Conservation (phyloP, 2,329 filamentous ascomycete genomes). For the Alternaria alternata region DNA sequence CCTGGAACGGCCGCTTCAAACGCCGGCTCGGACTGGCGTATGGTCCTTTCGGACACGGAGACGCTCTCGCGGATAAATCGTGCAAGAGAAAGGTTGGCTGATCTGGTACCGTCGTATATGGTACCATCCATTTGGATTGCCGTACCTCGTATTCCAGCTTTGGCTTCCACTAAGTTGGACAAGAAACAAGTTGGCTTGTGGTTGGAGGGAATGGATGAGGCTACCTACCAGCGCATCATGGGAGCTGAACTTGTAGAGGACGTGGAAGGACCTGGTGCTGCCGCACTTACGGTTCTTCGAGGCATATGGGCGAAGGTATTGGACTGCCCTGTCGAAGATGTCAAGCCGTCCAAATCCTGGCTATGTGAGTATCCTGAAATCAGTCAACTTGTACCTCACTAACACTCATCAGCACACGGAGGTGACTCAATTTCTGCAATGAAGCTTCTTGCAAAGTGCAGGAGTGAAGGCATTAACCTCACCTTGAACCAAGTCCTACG, state of each 20-base stretch:
- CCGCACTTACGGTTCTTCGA: slow-evolving; percentile 31
- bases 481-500: slow-evolving; percentile 44
- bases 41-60: slow-evolving; percentile 41
- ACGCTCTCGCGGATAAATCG: slow-evolving; percentile 42
- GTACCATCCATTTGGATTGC: slow-evolving; percentile 48
- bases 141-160: slow-evolving; percentile 42
- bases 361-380: slow-evolving; percentile 31
- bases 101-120: slow-evolving; percentile 44
- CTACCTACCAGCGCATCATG: slow-evolving; percentile 52
- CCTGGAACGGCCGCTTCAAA: slow-evolving; percentile 30
- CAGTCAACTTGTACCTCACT: neutral
- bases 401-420: slow-evolving; percentile 33
- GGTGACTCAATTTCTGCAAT: slow-evolving; percentile 47
- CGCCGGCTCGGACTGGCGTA: slow-evolving; percentile 35
- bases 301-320: slow-evolving; percentile 55
- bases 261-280: slow-evolving; percentile 20
- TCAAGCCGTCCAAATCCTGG: slow-evolving; percentile 40
- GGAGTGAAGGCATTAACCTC: slow-evolving; percentile 42
- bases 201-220: slow-evolving; percentile 54
- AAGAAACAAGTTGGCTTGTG: slow-evolving; percentile 51
- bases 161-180: slow-evolving; percentile 44
- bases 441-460: slow-evolving; percentile 42
- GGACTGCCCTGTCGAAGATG: slow-evolving; percentile 41
- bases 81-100: slow-evolving; percentile 37
- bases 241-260: slow-evolving; percentile 42